Conservation (phyloP, 176 grass and related monocot species). For the Carex pumila region DNA sequence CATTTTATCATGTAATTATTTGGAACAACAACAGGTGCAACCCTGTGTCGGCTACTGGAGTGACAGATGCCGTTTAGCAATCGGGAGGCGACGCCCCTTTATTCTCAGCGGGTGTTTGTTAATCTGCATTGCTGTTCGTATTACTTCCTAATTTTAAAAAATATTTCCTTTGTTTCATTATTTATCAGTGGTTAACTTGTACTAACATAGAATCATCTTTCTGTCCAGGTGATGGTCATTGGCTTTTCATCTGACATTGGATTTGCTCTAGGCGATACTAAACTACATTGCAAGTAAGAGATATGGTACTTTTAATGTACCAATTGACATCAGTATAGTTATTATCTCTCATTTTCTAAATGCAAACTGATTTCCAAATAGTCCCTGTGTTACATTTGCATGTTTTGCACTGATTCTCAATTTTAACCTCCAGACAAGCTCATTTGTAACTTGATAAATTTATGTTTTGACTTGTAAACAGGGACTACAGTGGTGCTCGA, state of each 20-base stretch:
- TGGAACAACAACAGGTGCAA: constrained; percentile 40
- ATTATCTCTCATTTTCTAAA: background rate
- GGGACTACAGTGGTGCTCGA: constrained; percentile 60
- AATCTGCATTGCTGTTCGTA: constrained; percentile 58
- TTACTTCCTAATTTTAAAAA: background rate
- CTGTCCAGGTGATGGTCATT: constrained; percentile 49
- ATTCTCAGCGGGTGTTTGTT: constrained; percentile 59
- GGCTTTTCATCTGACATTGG: constrained; percentile 90
- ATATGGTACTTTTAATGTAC: background rate
- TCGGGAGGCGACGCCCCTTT: constrained; percentile 72
- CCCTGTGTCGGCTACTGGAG: constrained; percentile 76
- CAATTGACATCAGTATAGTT: background rate
- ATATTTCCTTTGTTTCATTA: background rate
- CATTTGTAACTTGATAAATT: background rate
- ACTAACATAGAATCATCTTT: background rate
- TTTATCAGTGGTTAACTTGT: background rate
- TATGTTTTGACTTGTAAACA: constrained; percentile 8
- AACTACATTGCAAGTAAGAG: constrained; percentile 65
- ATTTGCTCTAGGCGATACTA: constrained; percentile 56
- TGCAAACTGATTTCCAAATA: background rate
- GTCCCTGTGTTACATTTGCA: background rate
- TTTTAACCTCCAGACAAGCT: background rate
- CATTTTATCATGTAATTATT: background rate
- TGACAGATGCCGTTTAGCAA: constrained; percentile 44
- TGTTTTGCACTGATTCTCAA: background rate